Evolutionary conservation across 2,329 filamentous ascomycete species (phyloP).

Genomic region (Ciborinia camelliae): DNA sequence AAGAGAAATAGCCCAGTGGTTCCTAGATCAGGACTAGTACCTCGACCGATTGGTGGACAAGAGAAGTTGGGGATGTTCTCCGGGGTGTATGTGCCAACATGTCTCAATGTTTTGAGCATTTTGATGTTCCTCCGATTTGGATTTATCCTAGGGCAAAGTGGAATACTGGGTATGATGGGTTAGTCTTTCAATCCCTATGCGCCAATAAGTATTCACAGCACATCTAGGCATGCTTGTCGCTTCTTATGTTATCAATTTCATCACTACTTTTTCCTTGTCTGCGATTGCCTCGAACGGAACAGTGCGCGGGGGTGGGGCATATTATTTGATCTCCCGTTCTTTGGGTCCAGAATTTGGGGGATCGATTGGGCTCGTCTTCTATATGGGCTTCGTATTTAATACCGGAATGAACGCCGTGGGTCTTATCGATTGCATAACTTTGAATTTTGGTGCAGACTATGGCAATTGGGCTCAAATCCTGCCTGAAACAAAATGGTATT

Average conservation of each 20-base stretch:
- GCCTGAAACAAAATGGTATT: conserved; percentile 70
- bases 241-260: conserved; percentile 77
- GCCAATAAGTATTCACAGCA: background rate
- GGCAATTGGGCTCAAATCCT: conserved; percentile 59
- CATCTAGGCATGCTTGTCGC: conserved; percentile 57
- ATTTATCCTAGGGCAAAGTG: conserved; percentile 62
- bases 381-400: conserved; percentile 84
- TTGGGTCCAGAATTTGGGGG: conserved; percentile 86
- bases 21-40: conserved; percentile 41
- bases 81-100: conserved; percentile 84
- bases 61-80: conserved; percentile 73
- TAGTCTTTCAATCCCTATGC: background rate
- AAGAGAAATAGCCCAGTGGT: conserved; percentile 35
- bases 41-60: conserved; percentile 39
- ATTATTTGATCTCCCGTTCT: conserved; percentile 83
- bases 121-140: conserved; percentile 91
- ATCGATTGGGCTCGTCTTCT: conserved; percentile 83
- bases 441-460: conserved; percentile 63
- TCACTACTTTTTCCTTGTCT: conserved; percentile 81
- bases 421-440: conserved; percentile 74
- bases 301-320: conserved; percentile 81
- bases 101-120: conserved; percentile 83
- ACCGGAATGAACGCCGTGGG: conserved; percentile 85
- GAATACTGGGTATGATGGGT: conserved; percentile 20
- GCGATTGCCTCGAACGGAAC: conserved; percentile 89